Evolutionary conservation across 495 filamentous ascomycete species (phyloP).

Genomic region (Trichoderma gamsii): DNA sequence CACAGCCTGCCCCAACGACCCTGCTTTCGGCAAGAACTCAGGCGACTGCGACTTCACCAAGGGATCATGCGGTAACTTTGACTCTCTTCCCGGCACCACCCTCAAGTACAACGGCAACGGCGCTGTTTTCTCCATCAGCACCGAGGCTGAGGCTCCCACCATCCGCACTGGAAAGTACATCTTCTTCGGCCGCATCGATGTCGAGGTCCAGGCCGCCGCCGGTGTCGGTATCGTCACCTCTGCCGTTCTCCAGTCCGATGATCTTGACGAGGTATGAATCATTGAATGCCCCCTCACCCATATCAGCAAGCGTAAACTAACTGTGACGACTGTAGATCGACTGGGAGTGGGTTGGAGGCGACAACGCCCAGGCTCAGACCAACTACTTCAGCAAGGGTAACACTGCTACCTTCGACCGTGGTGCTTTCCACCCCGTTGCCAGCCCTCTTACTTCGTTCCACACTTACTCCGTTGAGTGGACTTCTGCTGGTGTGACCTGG

Average conservation of each 20-base stretch:
- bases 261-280: constrained; percentile 60
- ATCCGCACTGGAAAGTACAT: constrained; percentile 64
- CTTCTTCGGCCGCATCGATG: constrained; percentile 68
- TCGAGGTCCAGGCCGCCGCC: constrained; percentile 56
- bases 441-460: constrained; percentile 58
- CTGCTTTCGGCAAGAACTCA: constrained; percentile 59
- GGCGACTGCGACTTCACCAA: constrained; percentile 71
- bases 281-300: background rate
- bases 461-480: constrained; percentile 88
- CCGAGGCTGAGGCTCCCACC: constrained; percentile 68
- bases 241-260: constrained; percentile 77
- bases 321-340: constrained; percentile 49
- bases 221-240: constrained; percentile 70
- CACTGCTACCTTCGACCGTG: constrained; percentile 64
- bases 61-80: constrained; percentile 61
- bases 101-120: constrained; percentile 60
- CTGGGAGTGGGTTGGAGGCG: constrained; percentile 69
- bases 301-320: background rate
- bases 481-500: constrained; percentile 68
- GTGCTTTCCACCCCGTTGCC: constrained; percentile 50
- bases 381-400: constrained; percentile 95
- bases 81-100: constrained; percentile 53
- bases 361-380: constrained; percentile 62
- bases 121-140: constrained; percentile 64
- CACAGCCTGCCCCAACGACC: constrained; percentile 59